Evolutionary conservation across 139 green algal genomes (phyloP).

Genomic region (Picochlorum costavermella): DNA sequence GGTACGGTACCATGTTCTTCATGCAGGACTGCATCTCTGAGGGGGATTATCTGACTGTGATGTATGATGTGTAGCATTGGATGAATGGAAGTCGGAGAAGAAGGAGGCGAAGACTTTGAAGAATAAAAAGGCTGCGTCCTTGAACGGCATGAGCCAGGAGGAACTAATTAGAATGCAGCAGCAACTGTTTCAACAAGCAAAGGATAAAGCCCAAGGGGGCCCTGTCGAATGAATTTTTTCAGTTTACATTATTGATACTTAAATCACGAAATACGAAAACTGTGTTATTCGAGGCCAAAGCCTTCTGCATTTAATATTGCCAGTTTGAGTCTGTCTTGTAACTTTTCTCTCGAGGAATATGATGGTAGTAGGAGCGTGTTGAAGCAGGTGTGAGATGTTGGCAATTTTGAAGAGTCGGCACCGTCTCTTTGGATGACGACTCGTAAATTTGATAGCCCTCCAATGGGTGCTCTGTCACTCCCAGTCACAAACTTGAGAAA

Average conservation of each 20-base stretch:
- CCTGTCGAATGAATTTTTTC: conserved; percentile 4
- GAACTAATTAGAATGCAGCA: conserved; percentile 37
- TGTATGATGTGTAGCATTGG: conserved; percentile 8
- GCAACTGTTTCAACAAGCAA: conserved; percentile 34
- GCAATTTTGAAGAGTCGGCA: conserved; percentile 65
- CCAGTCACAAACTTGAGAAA: conserved; percentile 96
- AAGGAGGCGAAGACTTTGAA: conserved; percentile 24
- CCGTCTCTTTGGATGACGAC: conserved; percentile 74
- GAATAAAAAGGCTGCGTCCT: conserved; percentile 4
- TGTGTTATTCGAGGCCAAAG: conserved; percentile 68
- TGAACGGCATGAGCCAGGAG: conserved; percentile 25
- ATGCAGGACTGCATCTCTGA: background rate
- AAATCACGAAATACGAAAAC: conserved; percentile 8
- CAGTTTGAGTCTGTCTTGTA: conserved; percentile 58
- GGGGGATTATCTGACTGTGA: too few relatives aligned
- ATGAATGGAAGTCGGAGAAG: conserved; percentile 33
- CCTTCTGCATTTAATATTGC: conserved; percentile 87
- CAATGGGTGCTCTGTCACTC: conserved; percentile 67
- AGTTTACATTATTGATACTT: background rate
- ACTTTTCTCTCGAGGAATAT: conserved; percentile 61
- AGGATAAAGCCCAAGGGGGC: conserved; percentile 18
- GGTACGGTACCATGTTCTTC: background rate
- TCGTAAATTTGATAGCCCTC: conserved; percentile 75
- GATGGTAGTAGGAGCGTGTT: conserved; percentile 89
- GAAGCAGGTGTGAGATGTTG: conserved; percentile 83